Evolutionary conservation across 1,284 basidiomycete genomes (phyloP).

Genomic region (Vanrija humicola): DNA sequence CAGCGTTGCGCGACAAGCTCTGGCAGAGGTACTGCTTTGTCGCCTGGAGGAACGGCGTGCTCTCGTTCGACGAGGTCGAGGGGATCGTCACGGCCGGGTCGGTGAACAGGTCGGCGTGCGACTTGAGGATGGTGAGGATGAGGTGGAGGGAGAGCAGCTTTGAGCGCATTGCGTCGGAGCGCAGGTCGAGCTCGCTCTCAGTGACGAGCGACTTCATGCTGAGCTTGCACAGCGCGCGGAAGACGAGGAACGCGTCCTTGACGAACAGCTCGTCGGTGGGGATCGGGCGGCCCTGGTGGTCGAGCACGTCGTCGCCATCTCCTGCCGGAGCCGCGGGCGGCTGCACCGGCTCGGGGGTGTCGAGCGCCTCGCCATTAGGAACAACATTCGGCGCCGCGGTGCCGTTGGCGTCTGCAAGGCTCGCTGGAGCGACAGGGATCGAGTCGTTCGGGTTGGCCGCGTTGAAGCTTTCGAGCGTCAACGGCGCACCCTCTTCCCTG

Average conservation of each 20-base stretch:
- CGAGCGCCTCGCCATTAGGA: slow-evolving; percentile 40
- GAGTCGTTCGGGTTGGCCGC: slow-evolving; percentile 48
- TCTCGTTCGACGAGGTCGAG: slow-evolving; percentile 77
- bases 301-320: slow-evolving; percentile 33
- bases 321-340: neutral
- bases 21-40: slow-evolving; percentile 94
- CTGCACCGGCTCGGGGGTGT: slow-evolving; percentile 21
- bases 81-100: slow-evolving; percentile 81
- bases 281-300: slow-evolving; percentile 39
- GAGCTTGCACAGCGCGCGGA: slow-evolving; percentile 89
- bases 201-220: slow-evolving; percentile 94
- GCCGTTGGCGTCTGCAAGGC: slow-evolving; percentile 17
- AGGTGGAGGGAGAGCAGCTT: slow-evolving; percentile 90
- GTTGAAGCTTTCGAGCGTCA: slow-evolving; percentile 32
- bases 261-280: slow-evolving; percentile 70
- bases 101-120: slow-evolving; percentile 82
- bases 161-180: slow-evolving; percentile 92
- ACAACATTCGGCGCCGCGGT: slow-evolving; percentile 32
- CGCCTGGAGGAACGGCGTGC: slow-evolving; percentile 82
- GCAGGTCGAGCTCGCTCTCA: slow-evolving; percentile 88
- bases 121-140: slow-evolving; percentile 84
- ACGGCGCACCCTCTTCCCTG: neutral
- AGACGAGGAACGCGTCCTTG: slow-evolving; percentile 95
- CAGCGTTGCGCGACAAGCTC: slow-evolving; percentile 88
- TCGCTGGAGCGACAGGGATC: slow-evolving; percentile 37